Evolutionary conservation across 305 asterid genomes (phyloP), one percentile per base, ranked within the genome.

Genomic region (Fraxinus sp.): DNA sequence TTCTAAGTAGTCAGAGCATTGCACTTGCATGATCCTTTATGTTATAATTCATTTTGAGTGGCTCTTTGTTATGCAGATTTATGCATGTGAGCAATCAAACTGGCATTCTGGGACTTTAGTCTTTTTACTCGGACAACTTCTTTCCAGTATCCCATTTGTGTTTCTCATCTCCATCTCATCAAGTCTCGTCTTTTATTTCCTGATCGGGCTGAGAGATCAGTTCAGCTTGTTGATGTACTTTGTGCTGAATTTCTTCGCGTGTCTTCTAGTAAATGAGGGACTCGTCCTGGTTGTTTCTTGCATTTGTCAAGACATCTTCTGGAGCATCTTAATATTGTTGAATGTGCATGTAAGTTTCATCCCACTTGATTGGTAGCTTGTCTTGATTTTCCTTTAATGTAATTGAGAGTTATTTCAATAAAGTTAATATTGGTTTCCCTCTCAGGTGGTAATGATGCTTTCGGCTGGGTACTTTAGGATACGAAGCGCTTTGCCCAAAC

Each of bases 261-360:
- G 99, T 91, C 99, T 97, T 62, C 85, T 97, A 14, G 93, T 95
- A 70, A 97, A 92, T 52, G 99, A 97, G 87, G 99, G 98, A 43
- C 83, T 97, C 4, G 96, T 97, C 74, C 91, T 92, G 79, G 90
- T 97, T 59, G 86, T 90, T 82, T 86, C 93, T 85, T 86, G 94
- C 86, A 77, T 93, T 78, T 91, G 94, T 89, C 91, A 87, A 87
- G 93, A 91, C 79, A 86, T 89, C 77, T 97, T 95, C 90, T 91
- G 92, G 92, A 97, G 97, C 88, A 89, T 90, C 87, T 77, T 94
- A 77, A 72, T 89, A 37, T 89, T 97, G 88, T 88, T 93, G 39
- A 91, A 81, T n/a, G 68, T 89, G 66, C 98, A 97, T 82, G 99
- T 97, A 86, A 92, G 98, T 90, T 82, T 81, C 52, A 18, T 82